Conservation (phyloP, 2,329 filamentous ascomycete genomes). For the Talaromyces atroroseus region DNA sequence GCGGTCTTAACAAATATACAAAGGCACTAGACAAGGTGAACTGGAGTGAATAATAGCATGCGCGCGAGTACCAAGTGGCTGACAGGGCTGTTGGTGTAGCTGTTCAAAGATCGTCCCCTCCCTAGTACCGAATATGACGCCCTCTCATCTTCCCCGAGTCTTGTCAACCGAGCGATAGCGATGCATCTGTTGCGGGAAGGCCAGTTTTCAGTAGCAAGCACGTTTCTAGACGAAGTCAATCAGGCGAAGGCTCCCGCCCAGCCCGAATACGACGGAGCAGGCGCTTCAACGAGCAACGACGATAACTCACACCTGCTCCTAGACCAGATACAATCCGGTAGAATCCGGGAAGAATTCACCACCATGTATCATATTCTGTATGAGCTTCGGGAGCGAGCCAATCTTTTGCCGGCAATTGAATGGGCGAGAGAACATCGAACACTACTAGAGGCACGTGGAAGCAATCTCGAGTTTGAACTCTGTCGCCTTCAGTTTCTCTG, state of each 20-base stretch:
- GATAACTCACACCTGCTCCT: slow-evolving; percentile 44
- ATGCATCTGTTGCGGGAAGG: slow-evolving; percentile 96
- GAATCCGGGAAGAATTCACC: slow-evolving; percentile 74
- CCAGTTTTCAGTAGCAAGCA: slow-evolving; percentile 80
- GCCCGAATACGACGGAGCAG: slow-evolving; percentile 23
- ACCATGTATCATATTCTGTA: slow-evolving; percentile 88
- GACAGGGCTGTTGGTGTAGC: slow-evolving; percentile 34
- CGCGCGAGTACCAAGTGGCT: background rate
- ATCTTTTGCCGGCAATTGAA: slow-evolving; percentile 75
- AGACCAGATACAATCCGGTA: slow-evolving; percentile 56
- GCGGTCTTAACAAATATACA: slow-evolving; percentile 73
- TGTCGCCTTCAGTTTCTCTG: slow-evolving; percentile 85
- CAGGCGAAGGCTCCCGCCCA: slow-evolving; percentile 38
- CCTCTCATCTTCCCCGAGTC: slow-evolving; percentile 64
- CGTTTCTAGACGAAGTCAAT: slow-evolving; percentile 70
- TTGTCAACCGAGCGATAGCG: slow-evolving; percentile 88
- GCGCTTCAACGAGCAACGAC: slow-evolving; percentile 25
- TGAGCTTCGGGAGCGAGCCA: slow-evolving; percentile 63
- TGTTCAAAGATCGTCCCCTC: slow-evolving; percentile 63
- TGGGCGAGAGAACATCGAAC: slow-evolving; percentile 73
- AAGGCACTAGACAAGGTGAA: slow-evolving; percentile 77
- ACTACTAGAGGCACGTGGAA: slow-evolving; percentile 72
- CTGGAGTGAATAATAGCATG: background rate
- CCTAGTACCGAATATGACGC: slow-evolving; percentile 76
- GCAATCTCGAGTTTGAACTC: slow-evolving; percentile 92